Conservation (phyloP, 1,139 yeast species). For the Barnettozyma hawaiiensis region DNA sequence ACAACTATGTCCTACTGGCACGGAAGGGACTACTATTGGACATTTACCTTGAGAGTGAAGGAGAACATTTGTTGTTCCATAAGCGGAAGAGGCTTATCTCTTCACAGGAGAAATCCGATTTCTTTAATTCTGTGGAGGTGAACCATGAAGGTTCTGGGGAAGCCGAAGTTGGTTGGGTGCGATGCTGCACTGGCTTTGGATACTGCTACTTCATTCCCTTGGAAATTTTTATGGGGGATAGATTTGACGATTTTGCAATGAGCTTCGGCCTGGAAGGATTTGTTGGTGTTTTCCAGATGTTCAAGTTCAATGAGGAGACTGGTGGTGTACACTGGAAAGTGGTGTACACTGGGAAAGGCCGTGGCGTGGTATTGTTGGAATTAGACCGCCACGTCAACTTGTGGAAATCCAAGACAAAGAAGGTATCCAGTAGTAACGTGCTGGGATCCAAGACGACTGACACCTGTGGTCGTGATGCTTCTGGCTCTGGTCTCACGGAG, state of each 20-base stretch:
- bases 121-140: slow-evolving; percentile 17
- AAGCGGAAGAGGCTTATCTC: slow-evolving; percentile 18
- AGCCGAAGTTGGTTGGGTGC: slow-evolving; percentile 10
- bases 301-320: slow-evolving; percentile 5
- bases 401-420: slow-evolving; percentile 21
- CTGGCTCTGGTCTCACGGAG: no score
- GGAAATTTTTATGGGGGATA: slow-evolving; percentile 14
- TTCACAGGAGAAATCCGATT: slow-evolving; percentile 17
- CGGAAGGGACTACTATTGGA: slow-evolving; percentile 19
- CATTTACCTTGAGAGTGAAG: slow-evolving; percentile 10
- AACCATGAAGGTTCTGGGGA: slow-evolving; percentile 3
- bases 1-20: slow-evolving; percentile 13
- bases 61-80: slow-evolving; percentile 6
- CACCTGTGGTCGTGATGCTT: no score
- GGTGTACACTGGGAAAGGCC: slow-evolving; percentile 23
- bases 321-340: slow-evolving; percentile 8
- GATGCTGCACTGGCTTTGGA: slow-evolving; percentile 23
- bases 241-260: slow-evolving; percentile 21
- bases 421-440: neutral
- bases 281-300: slow-evolving; percentile 18
- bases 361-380: slow-evolving; percentile 18
- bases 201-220: slow-evolving; percentile 20
- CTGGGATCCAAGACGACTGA: neutral
- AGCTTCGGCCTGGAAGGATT: slow-evolving; percentile 23
- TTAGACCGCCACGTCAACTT: slow-evolving; percentile 16